Base-by-base conservation (phyloP, 306 rosid genomes). In the Corylus heterophylla region DNA sequence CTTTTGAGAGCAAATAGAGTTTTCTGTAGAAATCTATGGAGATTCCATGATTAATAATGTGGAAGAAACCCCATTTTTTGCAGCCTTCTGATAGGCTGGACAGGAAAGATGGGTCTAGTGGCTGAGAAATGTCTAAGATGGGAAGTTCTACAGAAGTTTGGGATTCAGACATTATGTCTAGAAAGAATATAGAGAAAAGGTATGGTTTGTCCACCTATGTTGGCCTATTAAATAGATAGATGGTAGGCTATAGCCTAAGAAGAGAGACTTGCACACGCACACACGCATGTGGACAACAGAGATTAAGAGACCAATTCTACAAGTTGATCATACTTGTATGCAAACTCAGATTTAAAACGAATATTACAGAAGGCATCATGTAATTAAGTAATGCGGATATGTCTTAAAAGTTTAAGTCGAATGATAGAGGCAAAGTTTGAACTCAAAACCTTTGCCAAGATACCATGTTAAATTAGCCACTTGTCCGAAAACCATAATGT, bases 11-110 rank as follows among this genome's bases (percentile, higher is more conserved):
- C 31, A 82, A 74, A 76, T 73, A 73, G 66, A 95, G 87, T 64
- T 89, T 86, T 85, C 45, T 77, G 85, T 83, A 87, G 75, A 90
- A 88, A 80, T 91, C 97, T 78, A 85, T 85, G 66, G 99, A 93
- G 80, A 95, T 90, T 22, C 93, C 99, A 88, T 95, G 99, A 76
- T 95, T 95, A 81, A 83, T 89, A 64, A 95, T 89, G 87, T 90
- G 96, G 79, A 95, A 95, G 77, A 95, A 95, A 20, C 99, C 99
- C 96, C 96, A 93, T 45, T 90, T 88, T 87, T 84, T 89, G 90
- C 97, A 93, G 54, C 92, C 89, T 77, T 89, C 84, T 37, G 92
- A 90, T 12, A 93, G 87, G 62, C 89, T 82, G 35, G 94, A 54
- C 50, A 90, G 74, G 75, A 91, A 90, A 78, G 97, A 86, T 45